A percentile compares a stretch with the other conserved stretches of the same genome.
Evolutionary conservation across 2,329 filamentous ascomycete genomes (phyloP).

Genomic region (Sarocladium oryzae): DNA sequence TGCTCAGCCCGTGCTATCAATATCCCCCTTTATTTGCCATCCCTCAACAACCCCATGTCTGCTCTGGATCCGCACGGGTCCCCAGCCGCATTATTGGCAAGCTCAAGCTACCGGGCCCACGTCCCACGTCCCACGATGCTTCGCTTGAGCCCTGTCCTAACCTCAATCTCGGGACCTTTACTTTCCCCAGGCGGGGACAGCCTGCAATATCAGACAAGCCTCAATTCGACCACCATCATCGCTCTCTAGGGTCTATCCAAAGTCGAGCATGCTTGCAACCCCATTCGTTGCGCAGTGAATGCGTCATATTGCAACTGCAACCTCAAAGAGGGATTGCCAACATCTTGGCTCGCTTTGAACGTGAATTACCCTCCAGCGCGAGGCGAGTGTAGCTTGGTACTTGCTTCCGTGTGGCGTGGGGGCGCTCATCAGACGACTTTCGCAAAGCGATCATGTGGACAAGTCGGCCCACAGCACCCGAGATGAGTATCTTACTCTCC

Average conservation of each 20-base stretch:
- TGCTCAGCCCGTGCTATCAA: too few species aligned
- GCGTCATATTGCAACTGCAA: too few species aligned
- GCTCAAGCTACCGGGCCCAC: background rate
- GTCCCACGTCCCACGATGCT: background rate
- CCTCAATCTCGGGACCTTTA: background rate
- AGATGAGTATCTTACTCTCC: background rate
- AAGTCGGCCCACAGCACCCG: conserved; percentile 2
- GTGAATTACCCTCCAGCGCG: too few species aligned
- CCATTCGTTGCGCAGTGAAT: too few species aligned
- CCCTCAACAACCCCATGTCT: background rate
- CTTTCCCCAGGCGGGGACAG: conserved; percentile 7
- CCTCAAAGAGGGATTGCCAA: too few species aligned
- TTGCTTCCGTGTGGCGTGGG: background rate
- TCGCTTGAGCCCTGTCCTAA: background rate
- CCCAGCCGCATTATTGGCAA: conserved; percentile 4
- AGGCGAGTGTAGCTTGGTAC: too few species aligned
- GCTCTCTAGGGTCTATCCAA: too few species aligned
- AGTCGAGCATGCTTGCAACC: too few species aligned
- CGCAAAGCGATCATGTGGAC: conserved; percentile 1
- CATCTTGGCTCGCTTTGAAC: too few species aligned
- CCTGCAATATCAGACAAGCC: background rate
- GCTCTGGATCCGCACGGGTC: background rate
- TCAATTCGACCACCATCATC: background rate
- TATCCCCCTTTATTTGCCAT: too few species aligned
- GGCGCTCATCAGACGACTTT: background rate